Evolutionary conservation across 2,329 filamentous ascomycete genomes (phyloP), one percentile per base, ranked within the genome.

Genomic region (Trichoderma asperellum): DNA sequence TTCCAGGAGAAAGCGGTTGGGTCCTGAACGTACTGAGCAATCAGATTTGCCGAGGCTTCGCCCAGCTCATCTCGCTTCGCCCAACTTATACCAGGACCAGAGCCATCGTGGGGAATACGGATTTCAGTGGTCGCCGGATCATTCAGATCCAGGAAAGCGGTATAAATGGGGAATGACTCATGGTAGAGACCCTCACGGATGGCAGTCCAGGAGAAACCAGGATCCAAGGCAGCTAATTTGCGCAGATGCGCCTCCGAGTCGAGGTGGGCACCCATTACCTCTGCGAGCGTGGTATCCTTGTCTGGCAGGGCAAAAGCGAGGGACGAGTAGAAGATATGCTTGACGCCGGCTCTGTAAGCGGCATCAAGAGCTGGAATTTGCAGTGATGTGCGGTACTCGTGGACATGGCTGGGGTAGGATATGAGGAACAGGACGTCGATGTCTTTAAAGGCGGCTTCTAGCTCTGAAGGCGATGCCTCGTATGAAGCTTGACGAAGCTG

Each of bases 61-160:
- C 63, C 63, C 5, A 66, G 37, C 14, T 66, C 63, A 24, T 66
- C 63, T 12, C 63, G 63, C 21, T 66, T 58, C 29, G 53, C 63
- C 63, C 63, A 66, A n/a, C 63, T 66, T 47, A 66, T 37, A 29
- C 63, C 63, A 29, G 63, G 63, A 14, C 63, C 63, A 14, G 53
- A 49, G 55, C 63, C 63, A 27, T 66, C 63, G n/a, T 66, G 63
- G n/a, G 63, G 63, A 5, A 66, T 66, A 40, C 55, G 37, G 11
- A 66, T 66, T 18, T 66, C 63, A 40, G 63, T 66, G 63, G 27
- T 47, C 5, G 37, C 5, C 8, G 14, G 4, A 14, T 66, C 63
- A 3, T 37, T 66, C 7, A 58, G 27, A 29, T 66, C 63, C 37
- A 66, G 18, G 53, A 66, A 66, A 24, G 63, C 63, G 14, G 63